Base-by-base conservation (phyloP, 345 rosid genomes). In the Eucalyptus marginata region DNA sequence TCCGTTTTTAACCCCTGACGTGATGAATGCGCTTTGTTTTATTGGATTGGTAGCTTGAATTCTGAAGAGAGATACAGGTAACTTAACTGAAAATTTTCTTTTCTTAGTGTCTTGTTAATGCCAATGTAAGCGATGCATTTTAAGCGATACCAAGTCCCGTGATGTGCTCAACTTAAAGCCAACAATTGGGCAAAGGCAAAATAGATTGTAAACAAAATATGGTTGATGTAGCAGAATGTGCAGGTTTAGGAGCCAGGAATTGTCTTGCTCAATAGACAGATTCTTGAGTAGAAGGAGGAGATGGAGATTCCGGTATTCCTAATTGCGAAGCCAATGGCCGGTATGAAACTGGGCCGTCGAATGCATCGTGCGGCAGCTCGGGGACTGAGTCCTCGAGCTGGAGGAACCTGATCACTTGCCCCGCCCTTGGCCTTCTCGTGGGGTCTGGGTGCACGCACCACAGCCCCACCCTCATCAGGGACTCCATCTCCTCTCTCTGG, bases 371-470 rank as follows among this genome's bases (percentile, higher is more conserved):
- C 1, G 46, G 81, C 7, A 71, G 46, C 44, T 71, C 25, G 1
- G 46, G 81, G 46, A 36, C 46, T 24, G 13, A 10, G 5, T 71
- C 83, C 46, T 33, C 81, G 7, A 33, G 81, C 80, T 18, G 80
- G 43, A 68, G 80, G 80, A 68, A 68, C 44, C 24, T 16, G 80
- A 68, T 68, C 80, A 68, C 80, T 33, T 68, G 80, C 6, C 12
- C 80, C 7, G 43, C 80, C 80, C 44, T 68, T 4, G 80, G 81
- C 36, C 52, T 13, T 36, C 36, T 36, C 4, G 25, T 3, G 24
- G 29, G 88, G 22, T 87, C 80, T 17, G 80, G 40, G 54, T 87
- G 76, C 31, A 47, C 80, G 49, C 88, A 87, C 81, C 81, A 87
- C 14, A 29, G 33, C 54, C 81, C 51, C 8, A 62, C 88, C 29